Conservation (phyloP, 2,329 filamentous ascomycete species). For the Verticillium isaacii region DNA sequence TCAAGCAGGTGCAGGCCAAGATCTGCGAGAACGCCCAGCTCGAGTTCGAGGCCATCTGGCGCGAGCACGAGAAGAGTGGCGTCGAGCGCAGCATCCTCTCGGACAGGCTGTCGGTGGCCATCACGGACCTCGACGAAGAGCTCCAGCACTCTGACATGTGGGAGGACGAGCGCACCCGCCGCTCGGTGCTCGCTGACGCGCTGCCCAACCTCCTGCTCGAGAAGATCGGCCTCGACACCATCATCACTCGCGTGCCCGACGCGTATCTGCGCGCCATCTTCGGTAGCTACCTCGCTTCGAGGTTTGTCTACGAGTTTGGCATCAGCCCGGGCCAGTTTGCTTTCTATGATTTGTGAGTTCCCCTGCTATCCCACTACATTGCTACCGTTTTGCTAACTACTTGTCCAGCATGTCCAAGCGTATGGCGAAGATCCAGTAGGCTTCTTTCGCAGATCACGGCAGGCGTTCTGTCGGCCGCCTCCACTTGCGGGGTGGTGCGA, state of each 20-base stretch:
- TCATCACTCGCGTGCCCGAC: slow-evolving; percentile 82
- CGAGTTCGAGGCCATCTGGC: slow-evolving; percentile 98
- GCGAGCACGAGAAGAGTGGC: slow-evolving; percentile 80
- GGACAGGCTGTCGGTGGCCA: slow-evolving; percentile 84
- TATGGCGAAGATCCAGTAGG: slow-evolving; percentile 41
- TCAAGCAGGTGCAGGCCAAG: slow-evolving; percentile 83
- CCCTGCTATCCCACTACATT: not conserved
- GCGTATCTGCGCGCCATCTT: slow-evolving; percentile 93
- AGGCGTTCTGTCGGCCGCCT: not conserved
- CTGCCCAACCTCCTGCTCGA: slow-evolving; percentile 78
- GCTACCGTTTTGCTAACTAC: not conserved
- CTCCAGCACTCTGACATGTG: slow-evolving; percentile 90
- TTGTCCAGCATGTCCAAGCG: slow-evolving; percentile 57
- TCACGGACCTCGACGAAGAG: slow-evolving; percentile 96
- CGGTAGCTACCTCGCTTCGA: slow-evolving; percentile 87
- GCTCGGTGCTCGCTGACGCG: slow-evolving; percentile 76
- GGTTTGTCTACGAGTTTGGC: slow-evolving; percentile 95
- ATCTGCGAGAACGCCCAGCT: slow-evolving; percentile 88
- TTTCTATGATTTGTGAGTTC: slow-evolving; percentile 93
- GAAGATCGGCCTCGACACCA: slow-evolving; percentile 86
- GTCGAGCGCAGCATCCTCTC: slow-evolving; percentile 79
- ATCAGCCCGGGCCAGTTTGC: slow-evolving; percentile 92
- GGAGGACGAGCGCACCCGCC: slow-evolving; percentile 74
- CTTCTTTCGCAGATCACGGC: not conserved
- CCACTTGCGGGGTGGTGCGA: not conserved